A percentile compares a stretch with the other conserved stretches of the same genome.
Conservation (phyloP, 163 green algal species). For the Prototheca cutis region DNA sequence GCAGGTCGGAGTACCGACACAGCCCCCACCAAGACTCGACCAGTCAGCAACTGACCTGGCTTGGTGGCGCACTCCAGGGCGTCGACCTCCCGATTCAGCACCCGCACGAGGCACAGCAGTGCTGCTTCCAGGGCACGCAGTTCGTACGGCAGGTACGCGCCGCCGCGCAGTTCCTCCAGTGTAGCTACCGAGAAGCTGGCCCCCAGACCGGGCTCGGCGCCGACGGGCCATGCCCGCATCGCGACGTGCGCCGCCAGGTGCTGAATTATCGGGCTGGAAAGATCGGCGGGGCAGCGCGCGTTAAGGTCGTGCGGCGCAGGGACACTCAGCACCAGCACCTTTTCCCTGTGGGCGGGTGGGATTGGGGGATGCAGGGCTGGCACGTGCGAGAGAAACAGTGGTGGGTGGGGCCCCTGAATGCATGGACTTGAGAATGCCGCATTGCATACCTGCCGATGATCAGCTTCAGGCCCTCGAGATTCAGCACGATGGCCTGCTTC, state of each 20-base stretch:
- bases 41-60: too few species aligned
- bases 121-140: constrained; percentile 16
- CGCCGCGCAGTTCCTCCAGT: constrained; percentile 1
- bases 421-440: too few species aligned
- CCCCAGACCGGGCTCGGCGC: not conserved
- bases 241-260: constrained; percentile 7
- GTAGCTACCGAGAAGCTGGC: not conserved
- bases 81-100: constrained; percentile 1
- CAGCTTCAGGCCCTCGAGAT: constrained; percentile 22
- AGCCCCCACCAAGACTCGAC: too few species aligned
- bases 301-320: constrained; percentile 9
- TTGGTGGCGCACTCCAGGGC: not conserved
- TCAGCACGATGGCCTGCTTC: constrained; percentile 14
- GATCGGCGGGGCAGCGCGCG: constrained; percentile 4
- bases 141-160: constrained; percentile 14
- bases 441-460: constrained; percentile 21
- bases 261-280: constrained; percentile 11
- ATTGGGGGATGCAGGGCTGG: too few species aligned
- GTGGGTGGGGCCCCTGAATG: too few species aligned
- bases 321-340: constrained; percentile 12
- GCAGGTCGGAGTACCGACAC: too few species aligned
- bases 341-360: too few species aligned
- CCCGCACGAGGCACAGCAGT: constrained; percentile 9
- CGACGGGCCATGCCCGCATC: not conserved
- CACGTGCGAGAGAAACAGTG: too few species aligned